phyloP scores from a whole-genome alignment of 805 yeast genomes.

The Metschnikowia santaceciliae region DNA sequence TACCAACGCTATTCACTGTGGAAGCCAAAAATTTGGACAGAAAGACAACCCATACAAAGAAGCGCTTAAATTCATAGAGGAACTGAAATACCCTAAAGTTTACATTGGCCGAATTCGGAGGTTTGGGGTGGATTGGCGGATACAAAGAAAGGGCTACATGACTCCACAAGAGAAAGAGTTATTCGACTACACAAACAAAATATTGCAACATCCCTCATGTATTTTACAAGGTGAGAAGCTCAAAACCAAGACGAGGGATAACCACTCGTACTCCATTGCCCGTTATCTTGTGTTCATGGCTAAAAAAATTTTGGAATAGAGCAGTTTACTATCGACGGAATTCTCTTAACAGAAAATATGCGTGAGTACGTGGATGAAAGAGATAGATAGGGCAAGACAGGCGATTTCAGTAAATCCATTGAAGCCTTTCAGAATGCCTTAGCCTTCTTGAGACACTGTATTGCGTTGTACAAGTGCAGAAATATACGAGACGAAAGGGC shows the following conservation, averaged over 20 bases:
- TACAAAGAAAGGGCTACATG: neutral
- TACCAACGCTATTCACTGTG: no score
- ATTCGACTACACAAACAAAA: neutral
- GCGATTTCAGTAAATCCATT: neutral
- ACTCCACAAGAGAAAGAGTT: neutral
- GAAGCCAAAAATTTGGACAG: neutral
- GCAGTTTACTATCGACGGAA: neutral
- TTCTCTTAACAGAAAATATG: neutral
- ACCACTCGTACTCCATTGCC: slow-evolving; percentile 1
- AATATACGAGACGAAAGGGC: neutral
- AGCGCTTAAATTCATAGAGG: neutral
- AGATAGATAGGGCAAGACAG: neutral
- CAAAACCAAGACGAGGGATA: neutral
- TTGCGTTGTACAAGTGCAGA: neutral
- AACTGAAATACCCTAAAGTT: neutral
- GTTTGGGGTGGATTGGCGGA: neutral
- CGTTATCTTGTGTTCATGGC: slow-evolving; percentile 5
- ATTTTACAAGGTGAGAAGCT: neutral
- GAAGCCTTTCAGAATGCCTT: neutral
- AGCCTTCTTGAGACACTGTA: neutral
- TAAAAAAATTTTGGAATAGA: neutral
- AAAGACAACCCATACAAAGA: neutral
- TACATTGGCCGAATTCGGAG: neutral
- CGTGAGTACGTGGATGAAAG: neutral
- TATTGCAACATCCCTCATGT: slow-evolving; percentile 1